Evolutionary conservation across 73 alveolate genomes (phyloP), one percentile per base, ranked within the genome.

Genomic region (Durusdinium trenchii): DNA sequence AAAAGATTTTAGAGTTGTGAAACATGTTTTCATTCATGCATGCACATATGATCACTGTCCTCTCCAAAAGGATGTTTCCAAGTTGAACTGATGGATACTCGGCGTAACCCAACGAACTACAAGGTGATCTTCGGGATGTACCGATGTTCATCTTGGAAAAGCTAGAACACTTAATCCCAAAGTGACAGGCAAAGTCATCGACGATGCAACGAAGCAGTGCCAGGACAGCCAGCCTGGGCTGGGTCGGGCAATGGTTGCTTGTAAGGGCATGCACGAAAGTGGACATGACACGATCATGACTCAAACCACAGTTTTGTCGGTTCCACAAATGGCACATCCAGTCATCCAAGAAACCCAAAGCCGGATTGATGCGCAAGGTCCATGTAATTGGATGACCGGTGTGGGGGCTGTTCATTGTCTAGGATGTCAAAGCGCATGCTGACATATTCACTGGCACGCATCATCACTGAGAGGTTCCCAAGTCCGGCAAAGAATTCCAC

Each of bases 401-500:
- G 61, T 2, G 83, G 83, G 42, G 9, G 32, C 46, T 51, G 79
- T 2, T 3, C 43, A 60, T 43, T 43, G 82, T 86, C 75, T 45
- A 52, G 10, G 40, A 86, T 35, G 43, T 86, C 95, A 35, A 86
- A 57, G 30, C 95, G 60, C 20, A 35, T 35, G 4, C 36, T 57
- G 61, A 18, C 47, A 32, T 86, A 86, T 3, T 61, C 95, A 38
- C 42, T 12, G 6, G 75, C 61, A 18, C 64, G 32, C 95, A 86
- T 86, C 82, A 60, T 54, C 47, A 36, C 20, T 0, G 95, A 36
- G 6, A 57, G 30, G 75, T 86, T 86, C 30, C 82, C 95, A 7
- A 38, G 79, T 42, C 95, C 95, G 14, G 95, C 95, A 30, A 54
- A 86, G 51, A 43, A 86, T 35, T 86, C 95, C 35, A 86, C 36